phyloP scores from a whole-genome alignment of 768 basidiomycete genomes.

The Piloderma croceum region DNA sequence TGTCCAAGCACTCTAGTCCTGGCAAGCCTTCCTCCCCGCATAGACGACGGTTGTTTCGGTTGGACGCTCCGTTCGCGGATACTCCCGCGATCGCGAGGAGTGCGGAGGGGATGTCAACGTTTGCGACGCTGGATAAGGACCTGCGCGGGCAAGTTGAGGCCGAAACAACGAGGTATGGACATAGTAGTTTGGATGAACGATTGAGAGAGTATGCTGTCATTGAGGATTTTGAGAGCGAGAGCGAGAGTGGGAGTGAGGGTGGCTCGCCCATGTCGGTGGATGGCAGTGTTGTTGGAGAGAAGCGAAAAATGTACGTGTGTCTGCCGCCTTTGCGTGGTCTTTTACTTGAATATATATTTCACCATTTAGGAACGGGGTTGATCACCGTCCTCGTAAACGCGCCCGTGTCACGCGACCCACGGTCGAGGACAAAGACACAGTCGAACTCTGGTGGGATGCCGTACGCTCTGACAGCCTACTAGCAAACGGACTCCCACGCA shows the following conservation, averaged over 20 bases:
- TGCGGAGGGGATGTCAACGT: conserved; percentile 65
- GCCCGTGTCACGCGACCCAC: conserved; percentile 40
- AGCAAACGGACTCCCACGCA: conserved; percentile 57
- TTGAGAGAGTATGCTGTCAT: conserved; percentile 15
- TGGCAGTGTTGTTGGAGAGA: conserved; percentile 45
- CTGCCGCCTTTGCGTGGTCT: not conserved
- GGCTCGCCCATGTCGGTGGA: conserved; percentile 18
- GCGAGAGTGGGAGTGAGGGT: conserved; percentile 15
- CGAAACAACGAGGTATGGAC: no score
- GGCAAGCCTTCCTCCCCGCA: conserved; percentile 14
- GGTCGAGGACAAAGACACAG: conserved; percentile 38
- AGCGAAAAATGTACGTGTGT: conserved; percentile 53
- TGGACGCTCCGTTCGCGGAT: conserved; percentile 56
- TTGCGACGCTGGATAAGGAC: conserved; percentile 53
- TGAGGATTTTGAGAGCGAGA: conserved; percentile 32
- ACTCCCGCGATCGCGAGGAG: conserved; percentile 66
- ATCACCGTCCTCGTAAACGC: conserved; percentile 58
- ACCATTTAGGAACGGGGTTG: conserved; percentile 29
- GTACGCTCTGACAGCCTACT: conserved; percentile 56
- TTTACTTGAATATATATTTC: not conserved
- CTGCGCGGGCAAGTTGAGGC: conserved; percentile 27
- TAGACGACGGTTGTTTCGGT: conserved; percentile 20
- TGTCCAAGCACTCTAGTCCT: conserved; percentile 28
- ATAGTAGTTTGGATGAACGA: conserved; percentile 15
- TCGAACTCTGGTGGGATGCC: conserved; percentile 73